Evolutionary conservation across 169 alveolate genomes (phyloP).

Genomic region (Besnoitia besnoiti): DNA sequence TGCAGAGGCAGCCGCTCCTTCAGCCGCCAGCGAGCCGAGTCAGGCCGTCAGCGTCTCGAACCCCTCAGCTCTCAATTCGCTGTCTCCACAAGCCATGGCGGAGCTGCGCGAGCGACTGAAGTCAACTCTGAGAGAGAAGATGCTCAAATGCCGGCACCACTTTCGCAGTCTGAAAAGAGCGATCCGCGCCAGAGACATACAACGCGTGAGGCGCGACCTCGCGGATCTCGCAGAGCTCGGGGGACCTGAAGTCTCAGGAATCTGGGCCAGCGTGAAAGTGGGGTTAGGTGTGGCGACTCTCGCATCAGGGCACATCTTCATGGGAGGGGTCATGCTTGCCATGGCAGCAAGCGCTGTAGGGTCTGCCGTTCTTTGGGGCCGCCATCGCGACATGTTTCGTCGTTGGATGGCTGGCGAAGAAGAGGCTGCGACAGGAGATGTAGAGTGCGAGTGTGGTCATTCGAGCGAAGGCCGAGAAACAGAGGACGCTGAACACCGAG

Average conservation of each 20-base stretch:
- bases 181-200: neutral
- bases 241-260: conserved; percentile 49
- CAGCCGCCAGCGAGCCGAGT: neutral
- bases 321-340: conserved; percentile 64
- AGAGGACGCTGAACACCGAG: too few species aligned
- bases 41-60: neutral
- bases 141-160: neutral
- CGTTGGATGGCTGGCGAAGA: conserved; percentile 2
- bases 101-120: neutral
- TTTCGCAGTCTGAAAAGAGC: neutral
- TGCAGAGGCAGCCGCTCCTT: neutral
- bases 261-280: conserved; percentile 66
- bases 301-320: conserved; percentile 57
- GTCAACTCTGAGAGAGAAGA: neutral
- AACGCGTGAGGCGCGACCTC: neutral
- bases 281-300: conserved; percentile 60
- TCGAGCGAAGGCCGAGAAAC: neutral
- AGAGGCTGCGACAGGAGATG: neutral
- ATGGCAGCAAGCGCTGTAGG: conserved; percentile 64
- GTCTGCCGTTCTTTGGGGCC: conserved; percentile 60
- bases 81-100: neutral
- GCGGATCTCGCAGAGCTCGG: conserved; percentile 23
- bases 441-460: neutral
- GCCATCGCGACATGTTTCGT: conserved; percentile 47
- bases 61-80: neutral